Percentiles rank a stretch among this genome's conserved stretches.
Evolutionary conservation across 352 stramenopile species (phyloP).

Genomic region (Pythium monospermum): DNA sequence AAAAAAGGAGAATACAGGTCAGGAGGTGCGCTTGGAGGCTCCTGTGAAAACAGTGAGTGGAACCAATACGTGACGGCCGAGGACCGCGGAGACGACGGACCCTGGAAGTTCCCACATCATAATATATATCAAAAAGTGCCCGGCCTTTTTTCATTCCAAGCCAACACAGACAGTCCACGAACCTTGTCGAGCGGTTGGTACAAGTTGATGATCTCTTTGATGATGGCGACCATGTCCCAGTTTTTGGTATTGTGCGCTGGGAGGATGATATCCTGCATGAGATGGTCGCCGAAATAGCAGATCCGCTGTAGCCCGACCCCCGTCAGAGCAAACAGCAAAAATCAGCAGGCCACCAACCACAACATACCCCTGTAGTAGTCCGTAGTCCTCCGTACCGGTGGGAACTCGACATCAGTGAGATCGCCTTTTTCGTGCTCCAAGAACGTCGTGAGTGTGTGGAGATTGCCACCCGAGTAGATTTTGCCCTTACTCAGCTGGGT

Average conservation of each 20-base stretch:
- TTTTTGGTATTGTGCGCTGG: conserved; percentile 25
- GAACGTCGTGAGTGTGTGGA: conserved; percentile 30
- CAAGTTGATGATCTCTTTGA: conserved; percentile 43
- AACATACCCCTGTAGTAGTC: too few species aligned
- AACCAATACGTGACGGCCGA: too few species aligned
- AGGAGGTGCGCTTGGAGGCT: conserved; percentile 12
- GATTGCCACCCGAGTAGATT: conserved; percentile 45
- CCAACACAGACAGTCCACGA: background rate
- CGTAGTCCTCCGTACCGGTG: conserved; percentile 2
- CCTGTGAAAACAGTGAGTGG: conserved; percentile 20
- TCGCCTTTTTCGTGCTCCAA: conserved; percentile 23
- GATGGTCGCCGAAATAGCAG: conserved; percentile 53
- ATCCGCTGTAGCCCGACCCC: conserved; percentile 21
- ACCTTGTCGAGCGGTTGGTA: conserved; percentile 31
- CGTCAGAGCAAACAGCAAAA: background rate
- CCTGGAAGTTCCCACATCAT: too few species aligned
- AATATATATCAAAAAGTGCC: too few species aligned
- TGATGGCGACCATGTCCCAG: conserved; percentile 44
- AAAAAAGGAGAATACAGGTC: conserved; percentile 44
- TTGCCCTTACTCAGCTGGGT: conserved; percentile 26
- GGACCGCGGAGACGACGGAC: too few species aligned
- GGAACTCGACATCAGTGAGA: conserved; percentile 5
- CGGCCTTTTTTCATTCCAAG: too few species aligned
- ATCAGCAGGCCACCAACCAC: too few species aligned
- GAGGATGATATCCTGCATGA: conserved; percentile 39